Evolutionary conservation across 345 rosid genomes (phyloP).

Genomic region (Atalantia buxifolia): DNA sequence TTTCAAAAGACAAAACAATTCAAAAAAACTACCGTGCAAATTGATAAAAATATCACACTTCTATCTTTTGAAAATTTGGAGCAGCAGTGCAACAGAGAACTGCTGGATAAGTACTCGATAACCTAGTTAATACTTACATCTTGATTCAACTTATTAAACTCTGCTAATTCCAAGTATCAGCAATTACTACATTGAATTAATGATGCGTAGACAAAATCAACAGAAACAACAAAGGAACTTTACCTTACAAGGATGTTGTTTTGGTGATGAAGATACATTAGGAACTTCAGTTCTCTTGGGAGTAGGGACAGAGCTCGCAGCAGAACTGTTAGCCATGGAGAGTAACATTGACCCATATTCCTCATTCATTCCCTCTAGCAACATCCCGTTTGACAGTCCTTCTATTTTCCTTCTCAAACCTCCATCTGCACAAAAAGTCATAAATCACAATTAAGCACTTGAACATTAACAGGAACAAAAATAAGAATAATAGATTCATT

Average conservation of each 20-base stretch:
- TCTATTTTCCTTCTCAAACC: constrained; percentile 74
- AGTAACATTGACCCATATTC: constrained; percentile 44
- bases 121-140: no score
- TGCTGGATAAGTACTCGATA: no score
- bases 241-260: constrained; percentile 40
- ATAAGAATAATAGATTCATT: background rate
- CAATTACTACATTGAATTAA: background rate
- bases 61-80: no score
- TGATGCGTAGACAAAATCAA: background rate
- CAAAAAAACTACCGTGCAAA: no score
- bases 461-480: background rate
- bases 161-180: background rate
- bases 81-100: no score
- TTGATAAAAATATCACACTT: no score
- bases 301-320: constrained; percentile 24
- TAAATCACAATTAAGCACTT: background rate
- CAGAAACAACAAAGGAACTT: background rate
- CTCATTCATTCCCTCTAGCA: constrained; percentile 45
- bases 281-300: constrained; percentile 37
- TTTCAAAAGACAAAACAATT: no score
- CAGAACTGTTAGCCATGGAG: constrained; percentile 30
- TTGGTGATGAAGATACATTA: constrained; percentile 27
- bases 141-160: background rate
- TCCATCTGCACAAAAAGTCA: constrained; percentile 48
- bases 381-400: constrained; percentile 51